phyloP scores from a whole-genome alignment of 495 filamentous ascomycete species.

The Aspergillus coremiiformis region DNA sequence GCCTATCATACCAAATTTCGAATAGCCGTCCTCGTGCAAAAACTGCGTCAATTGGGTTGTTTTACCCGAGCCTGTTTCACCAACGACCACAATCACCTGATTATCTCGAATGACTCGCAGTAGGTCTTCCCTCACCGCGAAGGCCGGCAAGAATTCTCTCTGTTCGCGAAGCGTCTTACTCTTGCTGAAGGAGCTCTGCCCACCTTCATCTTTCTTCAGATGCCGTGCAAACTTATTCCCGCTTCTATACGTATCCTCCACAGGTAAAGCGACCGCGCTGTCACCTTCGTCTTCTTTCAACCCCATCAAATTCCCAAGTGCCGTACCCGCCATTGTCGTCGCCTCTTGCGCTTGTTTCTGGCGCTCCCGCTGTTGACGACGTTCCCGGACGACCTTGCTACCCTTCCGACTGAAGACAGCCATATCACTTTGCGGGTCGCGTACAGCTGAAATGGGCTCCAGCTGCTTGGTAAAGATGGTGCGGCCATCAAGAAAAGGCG shows the following conservation, averaged over 20 bases:
- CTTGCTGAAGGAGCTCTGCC: conserved; percentile 85
- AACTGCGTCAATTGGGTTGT: conserved; percentile 97
- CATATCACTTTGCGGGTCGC: conserved; percentile 97
- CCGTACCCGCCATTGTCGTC: conserved; percentile 86
- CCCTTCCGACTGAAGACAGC: conserved; percentile 96
- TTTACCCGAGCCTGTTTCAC: conserved; percentile 94
- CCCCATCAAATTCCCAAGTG: conserved; percentile 89
- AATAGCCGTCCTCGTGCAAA: conserved; percentile 89
- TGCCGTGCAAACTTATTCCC: conserved; percentile 85
- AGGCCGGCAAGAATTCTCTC: conserved; percentile 88
- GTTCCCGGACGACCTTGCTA: conserved; percentile 85
- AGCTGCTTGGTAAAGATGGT: conserved; percentile 96
- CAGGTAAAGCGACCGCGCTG: conserved; percentile 68
- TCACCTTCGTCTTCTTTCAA: conserved; percentile 92
- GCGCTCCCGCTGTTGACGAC: conserved; percentile 83
- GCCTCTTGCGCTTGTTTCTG: conserved; percentile 94
- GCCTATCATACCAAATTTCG: conserved; percentile 77
- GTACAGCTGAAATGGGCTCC: conserved; percentile 87
- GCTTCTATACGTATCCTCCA: conserved; percentile 60
- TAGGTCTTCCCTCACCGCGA: conserved; percentile 95
- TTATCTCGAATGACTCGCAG: conserved; percentile 91
- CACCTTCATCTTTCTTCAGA: conserved; percentile 74
- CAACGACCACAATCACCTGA: conserved; percentile 93
- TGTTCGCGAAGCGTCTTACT: conserved; percentile 89
- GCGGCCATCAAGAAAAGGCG: conserved; percentile 90